These are phyloP conservation scores for Euphorbia lathyris DNA, from an alignment of 345 rosid genomes.

Conservation along the genomic window DNA sequence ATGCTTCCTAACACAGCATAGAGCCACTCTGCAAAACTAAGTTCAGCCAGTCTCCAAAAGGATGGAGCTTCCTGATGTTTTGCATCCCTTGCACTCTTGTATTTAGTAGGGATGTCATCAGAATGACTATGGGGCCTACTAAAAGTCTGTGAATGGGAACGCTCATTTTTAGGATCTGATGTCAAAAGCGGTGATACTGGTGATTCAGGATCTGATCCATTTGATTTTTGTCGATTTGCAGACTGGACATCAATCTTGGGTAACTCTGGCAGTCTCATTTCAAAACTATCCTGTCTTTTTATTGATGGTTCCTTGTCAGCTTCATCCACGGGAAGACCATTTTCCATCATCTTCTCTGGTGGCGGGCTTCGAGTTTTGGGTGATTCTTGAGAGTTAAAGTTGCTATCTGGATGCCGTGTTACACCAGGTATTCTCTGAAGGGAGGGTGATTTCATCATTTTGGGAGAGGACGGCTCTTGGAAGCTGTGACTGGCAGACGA, in stretches of 20 bases:
- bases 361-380: slow-evolving; percentile 71
- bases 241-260: slow-evolving; percentile 89
- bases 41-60: slow-evolving; percentile 88
- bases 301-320: slow-evolving; percentile 84
- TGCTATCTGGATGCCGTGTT: slow-evolving; percentile 54
- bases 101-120: slow-evolving; percentile 55
- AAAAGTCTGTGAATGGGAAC: slow-evolving; percentile 96
- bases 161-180: slow-evolving; percentile 90
- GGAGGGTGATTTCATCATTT: slow-evolving; percentile 86
- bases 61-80: slow-evolving; percentile 67
- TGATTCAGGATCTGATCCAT: slow-evolving; percentile 96
- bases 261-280: slow-evolving; percentile 86
- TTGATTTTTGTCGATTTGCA: slow-evolving; percentile 54
- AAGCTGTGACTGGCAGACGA: slow-evolving; percentile 78
- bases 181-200: slow-evolving; percentile 96
- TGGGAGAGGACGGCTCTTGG: slow-evolving; percentile 89
- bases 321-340: slow-evolving; percentile 57
- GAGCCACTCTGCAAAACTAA: slow-evolving; percentile 97
- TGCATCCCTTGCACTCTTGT: slow-evolving; percentile 47
- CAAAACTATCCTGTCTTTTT: slow-evolving; percentile 96
- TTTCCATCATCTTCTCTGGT: slow-evolving; percentile 73
- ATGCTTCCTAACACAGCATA: slow-evolving; percentile 96
- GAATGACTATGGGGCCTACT: slow-evolving; percentile 86
- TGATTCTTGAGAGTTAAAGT: slow-evolving; percentile 60
- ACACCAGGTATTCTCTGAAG: slow-evolving; percentile 75